Percentiles rank a stretch among this genome's conserved stretches.
phyloP scores from a whole-genome alignment of 176 grass and related monocot species.

The Tillandsia fasciculata region DNA sequence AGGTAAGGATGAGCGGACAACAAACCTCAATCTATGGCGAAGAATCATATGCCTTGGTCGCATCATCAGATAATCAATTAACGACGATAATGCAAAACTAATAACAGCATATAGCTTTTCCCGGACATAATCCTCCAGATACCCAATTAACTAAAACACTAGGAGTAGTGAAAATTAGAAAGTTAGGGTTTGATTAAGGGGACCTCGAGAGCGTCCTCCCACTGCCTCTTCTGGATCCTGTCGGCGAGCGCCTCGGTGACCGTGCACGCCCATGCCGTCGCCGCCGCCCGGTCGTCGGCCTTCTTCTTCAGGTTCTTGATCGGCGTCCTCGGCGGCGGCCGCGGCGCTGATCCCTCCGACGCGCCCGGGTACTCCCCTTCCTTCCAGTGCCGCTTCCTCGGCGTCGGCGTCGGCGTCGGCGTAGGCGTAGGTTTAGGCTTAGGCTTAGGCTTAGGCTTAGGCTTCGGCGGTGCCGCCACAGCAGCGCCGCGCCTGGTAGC shows the following conservation, averaged over 20 bases:
- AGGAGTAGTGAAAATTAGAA: no score
- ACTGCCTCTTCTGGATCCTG: conserved; percentile 46
- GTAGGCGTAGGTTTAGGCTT: neutral
- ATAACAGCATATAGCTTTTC: no score
- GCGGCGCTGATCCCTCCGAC: neutral
- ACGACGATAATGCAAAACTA: no score
- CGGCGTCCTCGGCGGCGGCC: conserved; percentile 2
- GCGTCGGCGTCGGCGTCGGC: neutral
- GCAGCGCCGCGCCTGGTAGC: neutral
- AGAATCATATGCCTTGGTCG: no score
- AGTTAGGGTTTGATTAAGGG: no score
- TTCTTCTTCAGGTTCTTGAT: conserved; percentile 79
- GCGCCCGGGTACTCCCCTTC: conserved; percentile 40
- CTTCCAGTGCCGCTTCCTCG: conserved; percentile 51
- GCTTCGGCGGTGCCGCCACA: neutral
- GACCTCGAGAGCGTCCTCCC: conserved; percentile 62
- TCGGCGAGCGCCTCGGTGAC: conserved; percentile 75
- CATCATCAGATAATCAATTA: no score
- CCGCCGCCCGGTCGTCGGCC: conserved; percentile 35
- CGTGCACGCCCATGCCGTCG: conserved; percentile 75
- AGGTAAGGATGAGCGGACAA: no score
- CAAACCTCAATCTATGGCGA: no score
- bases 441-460: neutral
- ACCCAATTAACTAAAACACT: no score
- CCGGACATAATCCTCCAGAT: no score